These are phyloP conservation scores for Huntiella abstrusa DNA, from an alignment of 2,329 filamentous ascomycete species.

Conservation along the genomic window DNA sequence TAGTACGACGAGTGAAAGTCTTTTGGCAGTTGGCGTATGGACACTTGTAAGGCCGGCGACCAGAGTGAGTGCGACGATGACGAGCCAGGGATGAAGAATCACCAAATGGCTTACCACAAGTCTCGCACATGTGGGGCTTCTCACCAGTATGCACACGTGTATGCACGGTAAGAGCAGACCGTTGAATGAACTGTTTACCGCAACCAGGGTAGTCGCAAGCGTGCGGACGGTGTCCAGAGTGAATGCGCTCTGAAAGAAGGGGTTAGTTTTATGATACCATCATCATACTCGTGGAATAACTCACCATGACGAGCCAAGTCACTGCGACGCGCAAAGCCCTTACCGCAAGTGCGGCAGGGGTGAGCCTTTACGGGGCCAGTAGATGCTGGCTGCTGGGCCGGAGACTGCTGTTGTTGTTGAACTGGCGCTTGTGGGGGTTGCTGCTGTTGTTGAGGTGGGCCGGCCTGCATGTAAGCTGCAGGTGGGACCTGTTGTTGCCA, in stretches of 20 bases:
- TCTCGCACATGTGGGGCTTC: constrained; percentile 95
- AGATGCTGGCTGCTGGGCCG: constrained; percentile 14
- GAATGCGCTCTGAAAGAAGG: constrained; percentile 67
- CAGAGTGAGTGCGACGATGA: constrained; percentile 86
- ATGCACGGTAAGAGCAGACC: constrained; percentile 88
- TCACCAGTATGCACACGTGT: constrained; percentile 91
- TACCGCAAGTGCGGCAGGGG: constrained; percentile 73
- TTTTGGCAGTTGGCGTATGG: constrained; percentile 96
- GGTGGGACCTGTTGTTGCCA: constrained; percentile 13
- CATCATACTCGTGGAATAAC: constrained; percentile 16
- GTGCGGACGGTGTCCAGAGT: constrained; percentile 78
- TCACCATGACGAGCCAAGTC: constrained; percentile 88
- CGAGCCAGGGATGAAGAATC: constrained; percentile 88
- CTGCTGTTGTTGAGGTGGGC: constrained; percentile 18
- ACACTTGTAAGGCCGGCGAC: constrained; percentile 92
- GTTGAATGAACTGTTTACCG: constrained; percentile 92
- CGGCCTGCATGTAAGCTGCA: constrained; percentile 18
- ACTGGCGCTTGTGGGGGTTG: constrained; percentile 16
- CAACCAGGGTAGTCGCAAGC: constrained; percentile 78
- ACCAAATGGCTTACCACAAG: constrained; percentile 94
- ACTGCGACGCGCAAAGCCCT: constrained; percentile 82
- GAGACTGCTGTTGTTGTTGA: constrained; percentile 16
- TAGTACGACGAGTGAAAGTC: constrained; percentile 91
- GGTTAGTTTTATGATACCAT: constrained; percentile 14
- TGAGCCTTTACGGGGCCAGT: constrained; percentile 44